Conservation (phyloP, 306 rosid genomes). For the Urtica urens region DNA sequence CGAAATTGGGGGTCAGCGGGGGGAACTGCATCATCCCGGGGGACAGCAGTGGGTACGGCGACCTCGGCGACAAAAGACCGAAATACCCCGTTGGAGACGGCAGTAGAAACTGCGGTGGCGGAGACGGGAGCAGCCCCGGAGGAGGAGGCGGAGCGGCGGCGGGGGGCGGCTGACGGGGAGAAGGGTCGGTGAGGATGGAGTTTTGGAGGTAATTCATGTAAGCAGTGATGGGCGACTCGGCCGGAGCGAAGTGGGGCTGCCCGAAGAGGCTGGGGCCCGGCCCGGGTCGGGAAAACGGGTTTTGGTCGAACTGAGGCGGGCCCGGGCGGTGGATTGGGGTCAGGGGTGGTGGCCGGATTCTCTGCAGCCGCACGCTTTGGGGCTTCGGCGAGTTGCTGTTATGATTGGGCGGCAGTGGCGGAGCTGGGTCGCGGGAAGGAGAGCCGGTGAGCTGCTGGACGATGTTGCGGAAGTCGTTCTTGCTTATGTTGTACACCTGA, state of each 20-base stretch:
- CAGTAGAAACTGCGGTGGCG: slow-evolving; percentile 72
- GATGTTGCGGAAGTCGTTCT: slow-evolving; percentile 80
- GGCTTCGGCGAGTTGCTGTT: slow-evolving; percentile 70
- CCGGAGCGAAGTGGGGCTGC: slow-evolving; percentile 55
- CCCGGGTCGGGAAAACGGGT: slow-evolving; percentile 39
- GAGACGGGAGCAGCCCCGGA: slow-evolving; percentile 67
- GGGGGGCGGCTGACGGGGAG: slow-evolving; percentile 46
- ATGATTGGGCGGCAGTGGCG: slow-evolving; percentile 60
- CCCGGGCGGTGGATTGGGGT: slow-evolving; percentile 61
- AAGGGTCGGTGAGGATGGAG: slow-evolving; percentile 57
- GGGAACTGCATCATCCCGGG: slow-evolving; percentile 72
- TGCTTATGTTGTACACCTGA: slow-evolving; percentile 91
- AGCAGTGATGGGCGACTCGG: slow-evolving; percentile 86
- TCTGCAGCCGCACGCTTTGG: slow-evolving; percentile 77
- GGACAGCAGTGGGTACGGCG: slow-evolving; percentile 67
- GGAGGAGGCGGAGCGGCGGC: slow-evolving; percentile 24
- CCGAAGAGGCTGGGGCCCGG: slow-evolving; percentile 51
- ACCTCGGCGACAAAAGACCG: slow-evolving; percentile 60
- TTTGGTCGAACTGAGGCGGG: slow-evolving; percentile 34
- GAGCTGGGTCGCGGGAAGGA: slow-evolving; percentile 70
- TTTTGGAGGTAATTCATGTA: slow-evolving; percentile 85
- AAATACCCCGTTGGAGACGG: slow-evolving; percentile 73
- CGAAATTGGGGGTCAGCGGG: slow-evolving; percentile 62
- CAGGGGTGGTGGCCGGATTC: slow-evolving; percentile 84
- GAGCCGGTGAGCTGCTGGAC: slow-evolving; percentile 98